A percentile compares a stretch with the other conserved stretches of the same genome.
Conservation (phyloP, 129 eudicot genomes). For the Deinandra increscens region DNA sequence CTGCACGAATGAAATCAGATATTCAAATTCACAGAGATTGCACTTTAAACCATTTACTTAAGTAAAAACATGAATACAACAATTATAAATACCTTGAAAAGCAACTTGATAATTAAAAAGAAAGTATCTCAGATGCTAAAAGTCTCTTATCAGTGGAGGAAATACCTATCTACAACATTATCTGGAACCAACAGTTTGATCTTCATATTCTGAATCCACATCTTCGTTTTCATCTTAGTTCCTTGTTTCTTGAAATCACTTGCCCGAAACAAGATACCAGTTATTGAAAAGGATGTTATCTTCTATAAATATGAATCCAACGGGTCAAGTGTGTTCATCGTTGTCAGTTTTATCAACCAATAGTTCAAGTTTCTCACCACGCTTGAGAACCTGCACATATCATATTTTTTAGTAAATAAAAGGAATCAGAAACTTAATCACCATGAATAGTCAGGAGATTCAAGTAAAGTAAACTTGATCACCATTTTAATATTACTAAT, state of each 20-base stretch:
- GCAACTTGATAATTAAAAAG: no score
- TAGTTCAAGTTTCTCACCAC: slow-evolving; percentile 73
- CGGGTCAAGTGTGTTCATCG: not conserved
- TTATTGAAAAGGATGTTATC: not conserved
- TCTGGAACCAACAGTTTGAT: slow-evolving; percentile 46
- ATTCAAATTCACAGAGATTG: no score
- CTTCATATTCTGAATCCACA: slow-evolving; percentile 67
- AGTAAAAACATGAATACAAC: no score
- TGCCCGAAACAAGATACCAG: slow-evolving; percentile 36
- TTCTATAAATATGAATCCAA: not conserved
- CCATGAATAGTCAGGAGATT: not conserved
- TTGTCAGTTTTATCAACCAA: slow-evolving; percentile 70
- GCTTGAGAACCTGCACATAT: slow-evolving; percentile 54
- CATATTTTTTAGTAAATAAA: not conserved
- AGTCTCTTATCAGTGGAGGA: no score
- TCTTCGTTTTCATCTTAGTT: slow-evolving; percentile 48
- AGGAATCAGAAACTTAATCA: not conserved
- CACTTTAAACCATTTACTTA: no score
- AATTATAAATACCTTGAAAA: no score
- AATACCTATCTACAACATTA: no score
- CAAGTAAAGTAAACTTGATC: not conserved
- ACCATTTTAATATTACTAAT: no score
- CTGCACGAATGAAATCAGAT: no score
- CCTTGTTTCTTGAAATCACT: slow-evolving; percentile 49
- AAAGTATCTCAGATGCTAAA: no score